Evolutionary conservation across 1,284 basidiomycete species (phyloP), one percentile per base, ranked within the genome.

Genomic region (Ustilago hordei): DNA sequence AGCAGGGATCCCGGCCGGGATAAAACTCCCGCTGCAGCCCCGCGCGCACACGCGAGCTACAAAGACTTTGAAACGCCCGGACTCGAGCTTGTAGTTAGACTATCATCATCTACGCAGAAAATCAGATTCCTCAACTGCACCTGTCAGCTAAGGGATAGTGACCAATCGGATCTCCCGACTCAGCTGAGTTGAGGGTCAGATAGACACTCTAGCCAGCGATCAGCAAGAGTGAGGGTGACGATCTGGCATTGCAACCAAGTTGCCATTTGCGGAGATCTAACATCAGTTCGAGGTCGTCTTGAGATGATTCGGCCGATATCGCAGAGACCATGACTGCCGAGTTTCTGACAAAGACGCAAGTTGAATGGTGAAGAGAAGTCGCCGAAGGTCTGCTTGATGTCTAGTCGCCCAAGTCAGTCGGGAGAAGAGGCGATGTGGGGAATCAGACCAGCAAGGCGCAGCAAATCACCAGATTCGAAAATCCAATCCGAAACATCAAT

Each of bases 201-300:
- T 1, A 19, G 19, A 45, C 48, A 31, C 48, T 52, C 28, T 34
- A 52, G 28, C 23, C 23, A 31, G 32, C 5, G 28, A 52, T 52
- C 48, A 52, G 13, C 48, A 52, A 34, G 23, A 28, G 48, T 52
- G 15, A 31, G 17, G 52, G 52, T 34, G 52, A 54, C 34, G 35
- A 32, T 36, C 36, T 54, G 13, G n/a, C 35, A 35, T 35, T 35
- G 2, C 35, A 54, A 17, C 52, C 34, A 54, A 35, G 23, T 28
- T 28, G 23, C 23, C 23, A 28, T 28, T 28, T 28, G 23, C 23
- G n/a, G 7, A 19, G 8, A 15, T 9, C 43, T 7, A 45, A 15
- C 43, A 45, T 41, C 39, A 45, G 3, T 19, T 15, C 7, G 7
- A 19, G 19, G 15, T 19, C n/a, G 7, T 13, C 2, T 45, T 8